Base-by-base conservation (phyloP, 2,329 filamentous ascomycete genomes). In the Curvularia spicifera region DNA sequence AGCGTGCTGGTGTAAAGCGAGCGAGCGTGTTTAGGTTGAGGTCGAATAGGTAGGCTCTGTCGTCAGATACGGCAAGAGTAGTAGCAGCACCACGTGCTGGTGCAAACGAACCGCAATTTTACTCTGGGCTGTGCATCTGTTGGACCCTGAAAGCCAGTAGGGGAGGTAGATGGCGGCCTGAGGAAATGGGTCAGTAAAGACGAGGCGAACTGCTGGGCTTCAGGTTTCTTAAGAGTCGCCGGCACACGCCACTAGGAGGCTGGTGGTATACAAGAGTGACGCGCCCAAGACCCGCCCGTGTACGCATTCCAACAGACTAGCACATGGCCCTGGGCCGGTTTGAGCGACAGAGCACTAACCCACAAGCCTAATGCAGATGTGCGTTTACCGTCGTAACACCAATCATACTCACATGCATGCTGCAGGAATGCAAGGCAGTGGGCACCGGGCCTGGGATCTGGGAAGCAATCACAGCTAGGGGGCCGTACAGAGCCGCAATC, bases 281-380 rank as follows among this genome's bases (percentile, higher is more conserved):
- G 66, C 69, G 69, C 45, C 56, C 53, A 61, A 60, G 65, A 50
- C 57, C 54, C 50, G 62, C 49, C 51, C 59, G 56, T 57, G 62
- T 72, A 69, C 71, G 69, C 68, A 67, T 70, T 70, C 56, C 59
- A 57, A 57, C 60, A 59, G 46, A 44, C 56, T 60, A 57, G 56
- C 58, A 59, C 42, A 46, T 56, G 61, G 61, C 60, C 57, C 65
- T 60, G 63, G 60, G 59, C 64, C 56, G 62, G 28, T 69, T 65
- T 66, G 64, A 59, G 53, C 37, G 47, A 67, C 65, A 57, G 52
- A 59, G 59, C 65, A 67, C 66, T 65, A 59, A 37, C 45, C 55
- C 53, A 61, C 64, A 63, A 48, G 57, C 60, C 60, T 61, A 65
- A 59, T 56, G 63, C 63, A 69, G 61, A 64, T 64, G 64, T 63